These are phyloP conservation scores for Termitomyces eurrhizus DNA, from an alignment of 768 basidiomycete species.

Conservation along the genomic window DNA sequence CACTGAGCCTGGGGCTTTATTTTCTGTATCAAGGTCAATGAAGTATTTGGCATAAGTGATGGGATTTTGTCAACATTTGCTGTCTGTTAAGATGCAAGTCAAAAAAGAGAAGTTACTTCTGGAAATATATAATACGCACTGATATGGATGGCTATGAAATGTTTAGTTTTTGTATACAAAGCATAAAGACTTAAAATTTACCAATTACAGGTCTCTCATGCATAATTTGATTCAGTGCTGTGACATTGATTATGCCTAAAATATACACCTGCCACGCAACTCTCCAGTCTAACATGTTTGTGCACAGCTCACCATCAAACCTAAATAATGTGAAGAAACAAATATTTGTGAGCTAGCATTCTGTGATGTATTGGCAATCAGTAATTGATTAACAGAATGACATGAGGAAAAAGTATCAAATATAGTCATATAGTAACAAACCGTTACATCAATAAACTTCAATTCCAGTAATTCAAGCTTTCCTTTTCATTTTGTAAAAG, in stretches of 20 bases:
- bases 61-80: slow-evolving; percentile 62
- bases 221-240: slow-evolving; percentile 63
- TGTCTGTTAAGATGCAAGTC: slow-evolving; percentile 41
- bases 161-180: background rate
- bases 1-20: too few relatives aligned
- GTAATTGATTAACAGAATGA: too few relatives aligned
- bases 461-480: too few relatives aligned
- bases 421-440: too few relatives aligned
- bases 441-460: too few relatives aligned
- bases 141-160: slow-evolving; percentile 45
- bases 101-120: background rate
- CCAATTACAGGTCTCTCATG: slow-evolving; percentile 75
- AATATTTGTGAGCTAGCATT: too few relatives aligned
- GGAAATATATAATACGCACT: slow-evolving; percentile 29
- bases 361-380: too few relatives aligned
- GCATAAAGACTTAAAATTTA: slow-evolving; percentile 26
- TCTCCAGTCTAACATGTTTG: slow-evolving; percentile 66
- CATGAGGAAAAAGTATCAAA: too few relatives aligned
- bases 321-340: too few relatives aligned
- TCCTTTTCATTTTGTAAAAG: too few relatives aligned
- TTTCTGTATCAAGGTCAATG: slow-evolving; percentile 51
- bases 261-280: slow-evolving; percentile 74
- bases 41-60: slow-evolving; percentile 54
- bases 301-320: slow-evolving; percentile 66
- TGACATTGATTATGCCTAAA: slow-evolving; percentile 55